A percentile compares a stretch with the other conserved stretches of the same genome.
Conservation (phyloP, 805 yeast genomes). For the Pichia californica region DNA sequence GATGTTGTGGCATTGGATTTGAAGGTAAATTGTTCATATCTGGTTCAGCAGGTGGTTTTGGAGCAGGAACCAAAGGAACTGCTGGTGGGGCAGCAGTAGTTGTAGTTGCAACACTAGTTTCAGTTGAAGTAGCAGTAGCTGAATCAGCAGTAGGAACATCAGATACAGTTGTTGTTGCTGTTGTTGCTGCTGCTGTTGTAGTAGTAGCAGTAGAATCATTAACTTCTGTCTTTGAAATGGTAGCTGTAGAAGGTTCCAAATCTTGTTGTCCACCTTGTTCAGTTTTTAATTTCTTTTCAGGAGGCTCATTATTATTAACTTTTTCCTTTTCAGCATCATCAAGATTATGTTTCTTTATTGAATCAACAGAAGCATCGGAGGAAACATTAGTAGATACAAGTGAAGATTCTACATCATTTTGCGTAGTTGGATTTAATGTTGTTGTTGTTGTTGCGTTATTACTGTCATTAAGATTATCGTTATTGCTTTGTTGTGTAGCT, state of each 20-base stretch:
- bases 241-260: not conserved
- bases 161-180: not conserved
- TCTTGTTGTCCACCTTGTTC: not conserved
- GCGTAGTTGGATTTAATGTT: not conserved
- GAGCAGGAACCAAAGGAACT: conserved; percentile 52
- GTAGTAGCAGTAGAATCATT: not conserved
- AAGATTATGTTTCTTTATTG: not conserved
- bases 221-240: too few relatives aligned
- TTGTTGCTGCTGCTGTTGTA: not conserved
- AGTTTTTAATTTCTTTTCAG: not conserved
- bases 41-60: conserved; percentile 68
- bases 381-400: too few relatives aligned
- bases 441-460: too few relatives aligned
- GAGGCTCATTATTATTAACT: not conserved
- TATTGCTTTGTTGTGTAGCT: not conserved
- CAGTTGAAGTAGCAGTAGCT: not conserved
- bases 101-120: not conserved
- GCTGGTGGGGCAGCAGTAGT: conserved; percentile 7
- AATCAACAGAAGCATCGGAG: too few relatives aligned
- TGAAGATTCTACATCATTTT: too few relatives aligned
- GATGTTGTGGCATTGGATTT: conserved; percentile 74
- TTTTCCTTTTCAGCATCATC: not conserved
- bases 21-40: conserved; percentile 63
- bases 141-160: not conserved
- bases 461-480: not conserved